Evolutionary conservation across 2,329 filamentous ascomycete genomes (phyloP), one percentile per base, ranked within the genome.

Genomic region (Ceratocystis colombiana): DNA sequence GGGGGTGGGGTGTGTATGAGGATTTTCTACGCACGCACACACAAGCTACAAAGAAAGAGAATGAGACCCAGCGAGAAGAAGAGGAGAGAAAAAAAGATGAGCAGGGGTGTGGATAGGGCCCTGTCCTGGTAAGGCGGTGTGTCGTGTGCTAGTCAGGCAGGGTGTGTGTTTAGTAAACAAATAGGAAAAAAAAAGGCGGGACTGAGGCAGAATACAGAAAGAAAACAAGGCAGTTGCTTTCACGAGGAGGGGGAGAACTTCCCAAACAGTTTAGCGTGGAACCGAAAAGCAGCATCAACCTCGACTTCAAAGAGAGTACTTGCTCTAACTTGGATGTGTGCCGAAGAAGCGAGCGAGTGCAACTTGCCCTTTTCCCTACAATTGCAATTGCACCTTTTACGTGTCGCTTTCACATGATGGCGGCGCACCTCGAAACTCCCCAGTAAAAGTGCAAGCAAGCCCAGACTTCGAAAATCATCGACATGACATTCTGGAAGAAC

Each of bases 221-320:
- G 55, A n/a, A 59, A 30, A 33, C 48, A 59, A 53, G 48, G 48
- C 48, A 53, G 48, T 53, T 53, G 48, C 20, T 20, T 37, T 37
- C 55, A 59, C 17, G 28, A 37, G 55, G 55, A 30, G 53, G 50
- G 50, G 55, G 55, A n/a, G 7, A 59, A 59, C 55, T 59, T 59
- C 55, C 55, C 55, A 59, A 59, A 59, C 55, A 59, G 55, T 33
- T 59, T 59, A 59, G 55, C 28, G 55, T 59, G 55, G 55, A 59
- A 59, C 55, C 3, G 30, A 59, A n/a, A 12, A 15, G 37, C 10
- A 59, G 55, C 6, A 59, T 4, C 28, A n/a, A 59, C 55, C 22
- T 59, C 28, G 37, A 59, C 25, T n/a, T 33, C 55, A 59, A 37
- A 59, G 15, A 59, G 30, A 59, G 55, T 28, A 59, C 12, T 15